Percentiles rank a stretch among this genome's conserved stretches.
These are phyloP conservation scores for Zygosaccharomyces bisporus DNA, from an alignment of 805 yeast species.

Conservation along the genomic window DNA sequence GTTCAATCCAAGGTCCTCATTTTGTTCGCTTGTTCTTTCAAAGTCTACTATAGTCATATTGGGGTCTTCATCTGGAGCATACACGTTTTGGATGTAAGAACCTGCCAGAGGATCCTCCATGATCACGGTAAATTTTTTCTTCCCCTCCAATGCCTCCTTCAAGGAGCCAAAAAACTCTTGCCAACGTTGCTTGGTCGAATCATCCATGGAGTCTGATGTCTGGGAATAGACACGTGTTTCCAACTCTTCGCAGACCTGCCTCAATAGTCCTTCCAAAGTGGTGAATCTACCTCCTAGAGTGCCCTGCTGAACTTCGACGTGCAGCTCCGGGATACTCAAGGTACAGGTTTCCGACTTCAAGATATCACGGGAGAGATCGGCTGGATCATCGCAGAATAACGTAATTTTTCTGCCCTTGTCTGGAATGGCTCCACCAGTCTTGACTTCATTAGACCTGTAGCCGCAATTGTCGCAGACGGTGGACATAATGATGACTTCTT, in stretches of 20 bases:
- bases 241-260: constrained; percentile 86
- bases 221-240: constrained; percentile 78
- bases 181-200: constrained; percentile 78
- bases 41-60: constrained; percentile 88
- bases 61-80: constrained; percentile 98
- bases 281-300: constrained; percentile 98
- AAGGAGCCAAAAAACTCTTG: constrained; percentile 65
- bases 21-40: constrained; percentile 83
- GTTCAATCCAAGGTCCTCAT: constrained; percentile 83
- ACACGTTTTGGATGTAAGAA: constrained; percentile 94
- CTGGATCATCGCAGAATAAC: constrained; percentile 69
- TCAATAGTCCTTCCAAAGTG: constrained; percentile 87
- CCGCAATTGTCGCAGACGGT: constrained; percentile 92
- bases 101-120: constrained; percentile 96
- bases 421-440: constrained; percentile 97
- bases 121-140: constrained; percentile 71
- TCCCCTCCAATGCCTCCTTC: constrained; percentile 77
- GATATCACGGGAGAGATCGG: constrained; percentile 91
- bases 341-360: constrained; percentile 93
- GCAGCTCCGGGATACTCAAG: constrained; percentile 77
- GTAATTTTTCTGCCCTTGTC: constrained; percentile 72
- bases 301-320: constrained; percentile 89
- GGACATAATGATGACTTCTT: constrained; percentile 94
- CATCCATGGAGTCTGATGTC: constrained; percentile 89
- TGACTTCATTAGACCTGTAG: constrained; percentile 93